Conservation (phyloP, 2,329 filamentous ascomycete species). For the Grosmannia penicillata region DNA sequence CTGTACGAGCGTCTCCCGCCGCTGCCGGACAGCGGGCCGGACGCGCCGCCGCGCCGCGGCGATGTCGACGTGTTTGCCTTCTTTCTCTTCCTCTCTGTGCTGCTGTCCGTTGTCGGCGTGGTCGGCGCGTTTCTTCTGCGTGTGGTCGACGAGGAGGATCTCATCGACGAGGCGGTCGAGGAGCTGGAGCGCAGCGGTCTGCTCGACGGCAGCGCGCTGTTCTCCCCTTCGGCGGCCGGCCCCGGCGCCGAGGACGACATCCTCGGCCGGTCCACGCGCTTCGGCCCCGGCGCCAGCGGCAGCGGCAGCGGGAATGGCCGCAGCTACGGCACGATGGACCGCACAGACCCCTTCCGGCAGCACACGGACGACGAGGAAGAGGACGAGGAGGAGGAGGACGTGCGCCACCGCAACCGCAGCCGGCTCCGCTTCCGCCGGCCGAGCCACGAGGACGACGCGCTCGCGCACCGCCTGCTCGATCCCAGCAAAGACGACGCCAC, state of each 20-base stretch:
- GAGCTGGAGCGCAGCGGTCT: conserved; percentile 82
- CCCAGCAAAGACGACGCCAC: conserved; percentile 9
- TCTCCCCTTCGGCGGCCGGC: conserved; percentile 34
- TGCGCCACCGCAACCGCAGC: conserved; percentile 3
- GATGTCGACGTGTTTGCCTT: conserved; percentile 67
- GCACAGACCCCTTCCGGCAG: conserved; percentile 4
- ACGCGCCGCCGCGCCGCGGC: conserved; percentile 24
- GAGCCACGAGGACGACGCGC: conserved; percentile 4
- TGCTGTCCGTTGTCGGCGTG: conserved; percentile 57
- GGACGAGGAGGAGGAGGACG: conserved; percentile 6
- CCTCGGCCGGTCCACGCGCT: conserved; percentile 2
- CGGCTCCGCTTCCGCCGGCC: background rate
- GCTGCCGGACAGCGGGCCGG: conserved; percentile 26
- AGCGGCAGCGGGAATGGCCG: background rate
- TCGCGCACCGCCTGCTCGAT: conserved; percentile 7
- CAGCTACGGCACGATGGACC: conserved; percentile 9
- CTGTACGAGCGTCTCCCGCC: conserved; percentile 52
- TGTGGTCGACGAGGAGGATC: conserved; percentile 69
- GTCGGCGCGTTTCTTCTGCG: conserved; percentile 60
- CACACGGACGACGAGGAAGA: background rate
- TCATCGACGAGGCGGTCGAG: conserved; percentile 82
- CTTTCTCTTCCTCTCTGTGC: conserved; percentile 68
- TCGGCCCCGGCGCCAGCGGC: conserved; percentile 6
- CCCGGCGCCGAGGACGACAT: background rate
- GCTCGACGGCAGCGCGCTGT: conserved; percentile 60